phyloP scores from a whole-genome alignment of 768 basidiomycete genomes.

The Amanita exitialis region DNA sequence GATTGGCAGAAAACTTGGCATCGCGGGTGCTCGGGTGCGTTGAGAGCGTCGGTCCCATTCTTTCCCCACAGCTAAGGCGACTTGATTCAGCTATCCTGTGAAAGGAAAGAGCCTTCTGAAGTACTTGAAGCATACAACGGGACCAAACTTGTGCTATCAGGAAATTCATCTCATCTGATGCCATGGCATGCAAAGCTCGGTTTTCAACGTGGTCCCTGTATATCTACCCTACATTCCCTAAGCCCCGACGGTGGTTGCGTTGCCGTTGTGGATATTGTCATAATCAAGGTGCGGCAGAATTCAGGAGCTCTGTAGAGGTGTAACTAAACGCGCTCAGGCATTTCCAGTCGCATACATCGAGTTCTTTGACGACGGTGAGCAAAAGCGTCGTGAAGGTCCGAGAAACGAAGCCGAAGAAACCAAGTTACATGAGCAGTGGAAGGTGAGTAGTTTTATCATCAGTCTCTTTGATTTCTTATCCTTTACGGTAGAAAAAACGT shows the following conservation, averaged over 20 bases:
- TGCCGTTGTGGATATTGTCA: constrained; percentile 60
- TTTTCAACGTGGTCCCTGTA: constrained; percentile 52
- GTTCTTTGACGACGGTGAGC: constrained; percentile 39
- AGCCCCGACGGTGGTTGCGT: constrained; percentile 76
- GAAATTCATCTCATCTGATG: constrained; percentile 81
- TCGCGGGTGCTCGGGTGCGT: constrained; percentile 72
- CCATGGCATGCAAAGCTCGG: constrained; percentile 88
- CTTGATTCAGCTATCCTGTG: constrained; percentile 47
- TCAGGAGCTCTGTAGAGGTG: not conserved
- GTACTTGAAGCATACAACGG: constrained; percentile 72
- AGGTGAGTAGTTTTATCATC: constrained; percentile 30
- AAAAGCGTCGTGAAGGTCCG: constrained; percentile 46
- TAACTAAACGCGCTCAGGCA: constrained; percentile 27
- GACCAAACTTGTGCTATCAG: constrained; percentile 55
- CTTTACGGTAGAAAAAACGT: constrained; percentile 35
- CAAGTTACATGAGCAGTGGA: constrained; percentile 53
- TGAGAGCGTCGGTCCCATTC: not conserved
- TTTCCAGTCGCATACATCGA: constrained; percentile 80
- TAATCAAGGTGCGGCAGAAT: constrained; percentile 43
- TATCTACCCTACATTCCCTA: constrained; percentile 72
- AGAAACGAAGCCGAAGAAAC: constrained; percentile 63
- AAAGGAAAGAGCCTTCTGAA: constrained; percentile 70
- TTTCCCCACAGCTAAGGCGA: not conserved
- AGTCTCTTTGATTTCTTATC: not conserved
- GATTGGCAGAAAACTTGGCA: constrained; percentile 75